Base-by-base conservation (phyloP, 2,329 filamentous ascomycete genomes). In the Nannizziopsis arthrosporioides region DNA sequence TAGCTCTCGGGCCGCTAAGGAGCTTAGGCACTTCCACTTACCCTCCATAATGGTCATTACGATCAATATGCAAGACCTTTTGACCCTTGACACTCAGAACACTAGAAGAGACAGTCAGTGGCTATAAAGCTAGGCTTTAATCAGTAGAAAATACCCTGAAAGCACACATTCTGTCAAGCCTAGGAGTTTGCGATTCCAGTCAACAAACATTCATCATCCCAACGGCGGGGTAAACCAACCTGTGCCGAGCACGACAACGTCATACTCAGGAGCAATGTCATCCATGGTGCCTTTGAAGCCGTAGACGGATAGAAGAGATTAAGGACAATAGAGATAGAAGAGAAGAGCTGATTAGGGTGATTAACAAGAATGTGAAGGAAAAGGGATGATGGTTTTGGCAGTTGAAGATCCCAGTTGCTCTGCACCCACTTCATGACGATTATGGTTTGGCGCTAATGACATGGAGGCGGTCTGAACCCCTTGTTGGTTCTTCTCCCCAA, bases 131-230 rank as follows among this genome's bases (percentile, higher is more conserved):
- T 30, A 2, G n/a, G 9, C n/a, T 9, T 10, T 36, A 37, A 19
- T 8, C 9, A 31, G 22, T n/a, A 30, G 10, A 6, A 54, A 73
- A 65, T 84, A 94, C 88, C 90, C 92, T 66, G 90, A 95, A 60
- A 98, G 85, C 65, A 98, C 92, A 73, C 92, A 98, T 80, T 98
- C 92, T 55, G 90, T 96, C 78, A 98, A 73, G 66, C 92, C 90
- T 94, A 62, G 40, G 51, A 50, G 51, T 51, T 55, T 27, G 22
- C n/a, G 56, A 58, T 52, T 62, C 68, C 54, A 63, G 61, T 56
- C 41, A 51, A 54, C 44, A 48, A 42, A 8, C 31, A 55, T 56
- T 62, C 47, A 48, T 42, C 27, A 34, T 22, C 10, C 12, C 17
- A 52, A 49, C 57, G 55, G 63, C 60, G 61, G 61, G 63, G 63